A percentile compares a stretch with the other conserved stretches of the same genome.
phyloP scores from a whole-genome alignment of 768 basidiomycete genomes.

The Mycena epipterygia region DNA sequence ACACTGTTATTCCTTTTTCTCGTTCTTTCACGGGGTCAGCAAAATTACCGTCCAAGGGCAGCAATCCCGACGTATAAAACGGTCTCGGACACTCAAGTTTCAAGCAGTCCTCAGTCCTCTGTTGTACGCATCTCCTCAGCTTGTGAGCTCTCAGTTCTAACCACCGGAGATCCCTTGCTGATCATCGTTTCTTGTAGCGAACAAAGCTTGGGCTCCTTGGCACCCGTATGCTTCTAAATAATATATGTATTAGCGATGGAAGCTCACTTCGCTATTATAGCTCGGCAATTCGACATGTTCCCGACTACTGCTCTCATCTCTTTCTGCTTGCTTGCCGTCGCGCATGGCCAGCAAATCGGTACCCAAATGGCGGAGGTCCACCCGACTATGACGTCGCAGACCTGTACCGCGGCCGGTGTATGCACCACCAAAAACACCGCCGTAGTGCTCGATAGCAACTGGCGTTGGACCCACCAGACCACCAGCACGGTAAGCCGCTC shows the following conservation, averaged over 20 bases:
- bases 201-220: background rate
- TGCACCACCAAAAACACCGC: conserved; percentile 52
- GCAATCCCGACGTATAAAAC: too few relatives aligned
- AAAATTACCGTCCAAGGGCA: too few relatives aligned
- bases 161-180: background rate
- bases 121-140: background rate
- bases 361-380: conserved; percentile 62
- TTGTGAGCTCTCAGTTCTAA: background rate
- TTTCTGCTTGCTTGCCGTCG: conserved; percentile 57
- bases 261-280: background rate
- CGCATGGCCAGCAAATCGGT: conserved; percentile 64
- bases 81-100: background rate
- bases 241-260: background rate
- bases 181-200: background rate
- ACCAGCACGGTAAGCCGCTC: too few relatives aligned
- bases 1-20: too few relatives aligned
- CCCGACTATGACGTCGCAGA: conserved; percentile 59
- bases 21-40: too few relatives aligned
- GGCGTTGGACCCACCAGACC: conserved; percentile 63
- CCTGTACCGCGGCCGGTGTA: conserved; percentile 58
- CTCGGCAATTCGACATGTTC: conserved; percentile 46
- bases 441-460: conserved; percentile 68
- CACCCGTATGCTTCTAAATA: background rate
- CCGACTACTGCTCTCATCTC: conserved; percentile 54
- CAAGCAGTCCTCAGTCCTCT: background rate